Base-by-base conservation (phyloP, 352 stramenopile species). In the Pythium pyrilobum region DNA sequence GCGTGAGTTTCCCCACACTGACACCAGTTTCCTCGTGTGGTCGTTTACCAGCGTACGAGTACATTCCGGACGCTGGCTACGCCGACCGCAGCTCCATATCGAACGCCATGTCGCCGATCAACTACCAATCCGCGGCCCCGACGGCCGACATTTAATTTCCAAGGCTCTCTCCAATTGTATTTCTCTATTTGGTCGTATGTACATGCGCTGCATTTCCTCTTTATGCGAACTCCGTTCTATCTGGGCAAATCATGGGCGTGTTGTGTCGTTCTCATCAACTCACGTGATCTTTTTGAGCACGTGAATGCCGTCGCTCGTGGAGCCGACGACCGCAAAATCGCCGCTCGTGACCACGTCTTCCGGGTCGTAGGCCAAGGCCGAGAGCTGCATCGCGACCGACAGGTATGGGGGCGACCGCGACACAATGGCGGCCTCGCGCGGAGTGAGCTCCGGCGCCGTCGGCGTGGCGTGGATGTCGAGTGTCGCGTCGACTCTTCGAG, bases 41-140 rank as follows among this genome's bases (percentile, higher is more conserved):
- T 18, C 11, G 15, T 15, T 9, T 24, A 42, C 37, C 36, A 90
- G 82, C 79, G 27, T 92, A 92, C 52, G 77, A 92, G 60, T 92
- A 88, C 54, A 92, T 92, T 52, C 82, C 82, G 0, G 82, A 90
- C 53, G 66, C 59, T 0, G 62, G 59, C 0, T 89, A 81, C 42
- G 55, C 65, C 1, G 72, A 84, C 59, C 67, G 69, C 8, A 21
- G 62, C 1, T 72, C 73, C 15, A 37, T 78, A 18, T 72, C 70
- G 12, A 76, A 72, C 44, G 63, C 53, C 25, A 69, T 65, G 3
- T 86, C 76, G 18, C 72, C 72, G 18, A 68, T 80, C 18, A 85
- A 72, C 43, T 89, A 89, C 56, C 71, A 88, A 48, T 38, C 76
- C 10, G 66, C 71, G 3, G 69, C 73, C 9, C 74, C 78, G 18